A percentile compares a stretch with the other conserved stretches of the same genome.
Evolutionary conservation across 1,284 basidiomycete genomes (phyloP).

Genomic region (Pascua guehoae): DNA sequence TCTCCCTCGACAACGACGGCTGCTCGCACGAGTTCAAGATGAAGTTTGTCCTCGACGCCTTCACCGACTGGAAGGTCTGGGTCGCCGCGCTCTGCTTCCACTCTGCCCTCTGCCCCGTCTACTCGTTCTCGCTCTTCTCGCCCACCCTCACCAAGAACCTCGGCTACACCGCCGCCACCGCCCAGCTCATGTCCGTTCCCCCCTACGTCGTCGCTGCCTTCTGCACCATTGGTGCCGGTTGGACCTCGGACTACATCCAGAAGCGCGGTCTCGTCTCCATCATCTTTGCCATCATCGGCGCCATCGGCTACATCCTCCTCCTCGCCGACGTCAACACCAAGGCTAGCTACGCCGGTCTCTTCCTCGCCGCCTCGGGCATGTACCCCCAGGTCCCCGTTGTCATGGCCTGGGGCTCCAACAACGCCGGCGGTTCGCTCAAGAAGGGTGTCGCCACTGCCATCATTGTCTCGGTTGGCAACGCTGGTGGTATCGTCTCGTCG

Average conservation of each 20-base stretch:
- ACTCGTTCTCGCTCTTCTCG: slow-evolving; percentile 59
- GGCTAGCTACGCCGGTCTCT: slow-evolving; percentile 55
- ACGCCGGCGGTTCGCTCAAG: slow-evolving; percentile 58
- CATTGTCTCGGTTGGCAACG: slow-evolving; percentile 57
- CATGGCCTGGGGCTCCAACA: slow-evolving; percentile 59
- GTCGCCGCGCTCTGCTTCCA: slow-evolving; percentile 29
- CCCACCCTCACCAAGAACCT: slow-evolving; percentile 39
- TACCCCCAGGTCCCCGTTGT: slow-evolving; percentile 57
- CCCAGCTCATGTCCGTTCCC: slow-evolving; percentile 57
- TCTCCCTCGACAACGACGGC: slow-evolving; percentile 34
- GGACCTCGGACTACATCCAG: slow-evolving; percentile 39
- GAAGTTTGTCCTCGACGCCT: slow-evolving; percentile 29
- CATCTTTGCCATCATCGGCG: slow-evolving; percentile 35
- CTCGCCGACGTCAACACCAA: slow-evolving; percentile 41
- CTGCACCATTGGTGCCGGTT: slow-evolving; percentile 39
- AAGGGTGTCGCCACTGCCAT: slow-evolving; percentile 57
- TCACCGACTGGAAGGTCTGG: slow-evolving; percentile 44
- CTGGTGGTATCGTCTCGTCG: slow-evolving; percentile 55
- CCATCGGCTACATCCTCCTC: slow-evolving; percentile 35
- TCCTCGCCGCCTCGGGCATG: slow-evolving; percentile 58
- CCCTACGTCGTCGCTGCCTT: slow-evolving; percentile 40
- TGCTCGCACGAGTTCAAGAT: slow-evolving; percentile 35
- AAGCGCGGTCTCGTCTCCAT: slow-evolving; percentile 41
- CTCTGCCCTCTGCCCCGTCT: slow-evolving; percentile 56
- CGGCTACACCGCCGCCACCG: slow-evolving; percentile 64